Evolutionary conservation across 208 protist genomes (phyloP).

Genomic region (Trypanosoma brucei): DNA sequence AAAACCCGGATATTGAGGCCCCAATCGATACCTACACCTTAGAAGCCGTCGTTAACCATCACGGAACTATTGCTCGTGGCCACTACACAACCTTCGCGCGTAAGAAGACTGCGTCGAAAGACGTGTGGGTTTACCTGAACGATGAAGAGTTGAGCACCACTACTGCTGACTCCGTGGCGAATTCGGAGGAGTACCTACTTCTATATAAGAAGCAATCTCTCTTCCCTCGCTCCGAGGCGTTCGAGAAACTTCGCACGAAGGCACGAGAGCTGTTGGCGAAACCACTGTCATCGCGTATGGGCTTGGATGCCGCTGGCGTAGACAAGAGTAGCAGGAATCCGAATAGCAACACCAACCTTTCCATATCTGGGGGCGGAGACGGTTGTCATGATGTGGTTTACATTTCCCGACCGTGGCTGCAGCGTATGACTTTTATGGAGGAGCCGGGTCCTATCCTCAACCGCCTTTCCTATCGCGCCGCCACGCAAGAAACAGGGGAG

Average conservation of each 20-base stretch:
- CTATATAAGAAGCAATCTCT: conserved; percentile 82
- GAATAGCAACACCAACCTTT: not conserved
- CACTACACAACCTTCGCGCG: conserved; percentile 82
- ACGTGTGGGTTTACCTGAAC: conserved; percentile 74
- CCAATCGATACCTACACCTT: conserved; percentile 75
- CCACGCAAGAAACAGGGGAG: conserved; percentile 22
- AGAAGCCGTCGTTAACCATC: conserved; percentile 77
- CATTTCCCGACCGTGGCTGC: conserved; percentile 80
- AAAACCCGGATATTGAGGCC: conserved; percentile 1
- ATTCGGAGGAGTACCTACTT: conserved; percentile 83
- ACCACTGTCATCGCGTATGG: not conserved
- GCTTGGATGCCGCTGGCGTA: not conserved
- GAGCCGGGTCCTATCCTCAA: conserved; percentile 85
- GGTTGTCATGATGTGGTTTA: conserved; percentile 31
- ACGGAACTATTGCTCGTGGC: conserved; percentile 72
- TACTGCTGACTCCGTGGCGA: conserved; percentile 35
- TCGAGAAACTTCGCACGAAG: conserved; percentile 45
- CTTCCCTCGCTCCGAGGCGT: conserved; percentile 20
- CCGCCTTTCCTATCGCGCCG: conserved; percentile 53
- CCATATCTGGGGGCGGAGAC: no score
- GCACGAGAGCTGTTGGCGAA: conserved; percentile 37
- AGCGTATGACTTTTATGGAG: conserved; percentile 65
- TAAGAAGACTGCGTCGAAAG: conserved; percentile 42
- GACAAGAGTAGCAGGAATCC: not conserved
- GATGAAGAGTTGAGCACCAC: conserved; percentile 54